Evolutionary conservation across 805 yeast genomes (phyloP).

Genomic region (Teunomyces funiuensis): DNA sequence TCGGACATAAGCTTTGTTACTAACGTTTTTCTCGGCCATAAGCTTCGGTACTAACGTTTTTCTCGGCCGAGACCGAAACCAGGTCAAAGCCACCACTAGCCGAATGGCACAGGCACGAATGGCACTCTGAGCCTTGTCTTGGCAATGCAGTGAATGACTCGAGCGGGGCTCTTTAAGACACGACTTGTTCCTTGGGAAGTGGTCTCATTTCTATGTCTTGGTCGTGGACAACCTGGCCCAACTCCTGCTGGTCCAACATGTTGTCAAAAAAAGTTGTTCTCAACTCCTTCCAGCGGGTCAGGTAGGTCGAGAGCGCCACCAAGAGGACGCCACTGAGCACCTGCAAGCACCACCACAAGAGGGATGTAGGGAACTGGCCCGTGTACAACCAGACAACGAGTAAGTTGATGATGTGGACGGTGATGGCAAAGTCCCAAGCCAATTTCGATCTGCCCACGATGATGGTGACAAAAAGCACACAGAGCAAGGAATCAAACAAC

Average conservation of each 20-base stretch:
- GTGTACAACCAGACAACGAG: slow-evolving; percentile 66
- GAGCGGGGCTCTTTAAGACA: too few species aligned
- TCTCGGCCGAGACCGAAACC: too few species aligned
- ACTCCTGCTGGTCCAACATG: slow-evolving; percentile 57
- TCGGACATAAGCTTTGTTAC: too few species aligned
- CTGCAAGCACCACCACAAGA: slow-evolving; percentile 87
- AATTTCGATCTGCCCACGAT: slow-evolving; percentile 90
- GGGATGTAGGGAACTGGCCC: slow-evolving; percentile 63
- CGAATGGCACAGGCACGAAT: too few species aligned
- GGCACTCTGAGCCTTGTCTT: too few species aligned
- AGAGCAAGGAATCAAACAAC: slow-evolving; percentile 79
- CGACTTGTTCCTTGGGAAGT: slow-evolving; percentile 7
- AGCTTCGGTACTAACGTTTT: too few species aligned
- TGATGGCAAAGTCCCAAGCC: slow-evolving; percentile 96
- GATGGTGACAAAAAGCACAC: slow-evolving; percentile 80
- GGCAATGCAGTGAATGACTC: too few species aligned
- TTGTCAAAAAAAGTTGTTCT: slow-evolving; percentile 89
- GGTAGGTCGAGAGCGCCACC: slow-evolving; percentile 83
- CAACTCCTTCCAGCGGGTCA: slow-evolving; percentile 88
- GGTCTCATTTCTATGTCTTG: slow-evolving; percentile 21
- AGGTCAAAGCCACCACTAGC: too few species aligned
- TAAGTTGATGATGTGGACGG: slow-evolving; percentile 80
- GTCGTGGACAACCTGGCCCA: slow-evolving; percentile 33
- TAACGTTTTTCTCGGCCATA: too few species aligned
- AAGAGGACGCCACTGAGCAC: slow-evolving; percentile 62